Conservation (phyloP, 257 asterid species). For the Jaltomata sinuosa region DNA sequence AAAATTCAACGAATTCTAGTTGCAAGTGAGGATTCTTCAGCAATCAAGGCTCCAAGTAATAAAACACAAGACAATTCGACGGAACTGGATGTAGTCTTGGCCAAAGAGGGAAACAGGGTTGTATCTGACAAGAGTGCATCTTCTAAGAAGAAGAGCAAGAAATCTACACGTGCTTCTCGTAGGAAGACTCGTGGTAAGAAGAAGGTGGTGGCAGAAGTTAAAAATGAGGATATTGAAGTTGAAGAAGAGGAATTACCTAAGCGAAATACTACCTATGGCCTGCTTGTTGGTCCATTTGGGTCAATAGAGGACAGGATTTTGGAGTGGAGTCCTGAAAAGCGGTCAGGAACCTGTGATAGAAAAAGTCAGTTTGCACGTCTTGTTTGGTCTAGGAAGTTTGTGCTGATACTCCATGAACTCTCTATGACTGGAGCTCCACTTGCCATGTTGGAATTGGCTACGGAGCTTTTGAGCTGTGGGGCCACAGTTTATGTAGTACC, state of each 20-base stretch:
- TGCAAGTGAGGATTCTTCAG: slow-evolving; percentile 31
- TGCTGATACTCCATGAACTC: slow-evolving; percentile 84
- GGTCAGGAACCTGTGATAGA: slow-evolving; percentile 92
- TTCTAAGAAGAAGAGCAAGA: slow-evolving; percentile 45
- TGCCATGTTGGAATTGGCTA: slow-evolving; percentile 96
- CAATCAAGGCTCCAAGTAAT: slow-evolving; percentile 8
- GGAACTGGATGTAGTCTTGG: slow-evolving; percentile 21
- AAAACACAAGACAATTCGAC: slow-evolving; percentile 24
- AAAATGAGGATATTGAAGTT: slow-evolving; percentile 34
- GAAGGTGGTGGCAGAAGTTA: slow-evolving; percentile 28
- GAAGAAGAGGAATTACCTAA: slow-evolving; percentile 66
- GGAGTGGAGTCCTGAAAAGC: slow-evolving; percentile 86
- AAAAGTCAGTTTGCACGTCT: slow-evolving; percentile 92
- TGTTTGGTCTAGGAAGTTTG: slow-evolving; percentile 97
- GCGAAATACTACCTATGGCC: slow-evolving; percentile 65
- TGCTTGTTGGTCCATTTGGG: slow-evolving; percentile 91
- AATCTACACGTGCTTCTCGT: slow-evolving; percentile 38
- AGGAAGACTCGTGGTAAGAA: slow-evolving; percentile 38
- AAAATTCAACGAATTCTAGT: slow-evolving; percentile 40
- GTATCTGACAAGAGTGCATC: slow-evolving; percentile 15
- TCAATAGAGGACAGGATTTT: slow-evolving; percentile 68
- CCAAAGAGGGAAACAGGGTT: slow-evolving; percentile 29
- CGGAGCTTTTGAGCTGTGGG: slow-evolving; percentile 96
- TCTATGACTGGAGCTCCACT: slow-evolving; percentile 99
- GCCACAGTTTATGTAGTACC: slow-evolving; percentile 77